A percentile compares a stretch with the other conserved stretches of the same genome.
Conservation (phyloP, 352 stramenopile species). For the Phytophthora capsici region DNA sequence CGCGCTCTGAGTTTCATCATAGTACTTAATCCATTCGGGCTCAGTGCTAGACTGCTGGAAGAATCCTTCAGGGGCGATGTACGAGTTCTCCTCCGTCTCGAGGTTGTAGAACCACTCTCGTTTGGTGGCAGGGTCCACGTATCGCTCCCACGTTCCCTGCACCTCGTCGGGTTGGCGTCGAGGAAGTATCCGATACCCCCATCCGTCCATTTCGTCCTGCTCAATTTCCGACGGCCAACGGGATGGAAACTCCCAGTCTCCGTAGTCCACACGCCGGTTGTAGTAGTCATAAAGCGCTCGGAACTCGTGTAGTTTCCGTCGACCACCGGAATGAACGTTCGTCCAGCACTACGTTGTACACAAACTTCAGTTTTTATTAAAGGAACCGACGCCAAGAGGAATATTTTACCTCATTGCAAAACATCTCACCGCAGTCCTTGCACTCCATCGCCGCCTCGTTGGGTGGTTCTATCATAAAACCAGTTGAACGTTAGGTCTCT, state of each 20-base stretch:
- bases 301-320: conserved; percentile 82
- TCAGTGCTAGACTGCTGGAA: conserved; percentile 3
- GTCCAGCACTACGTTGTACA: conserved; percentile 71
- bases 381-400: conserved; percentile 8
- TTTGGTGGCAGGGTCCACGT: conserved; percentile 50
- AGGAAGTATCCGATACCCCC: conserved; percentile 67
- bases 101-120: conserved; percentile 81
- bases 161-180: conserved; percentile 52
- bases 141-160: conserved; percentile 62
- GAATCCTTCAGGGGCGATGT: conserved; percentile 46
- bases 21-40: conserved; percentile 66
- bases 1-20: conserved; percentile 61
- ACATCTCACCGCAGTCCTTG: conserved; percentile 89
- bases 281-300: conserved; percentile 93
- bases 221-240: conserved; percentile 90
- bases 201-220: conserved; percentile 89
- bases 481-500: neutral
- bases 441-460: conserved; percentile 87
- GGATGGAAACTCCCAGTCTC: conserved; percentile 90
- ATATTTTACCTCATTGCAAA: conserved; percentile 74
- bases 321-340: conserved; percentile 88
- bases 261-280: conserved; percentile 91
- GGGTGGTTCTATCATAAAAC: conserved; percentile 11
- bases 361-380: conserved; percentile 18
- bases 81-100: conserved; percentile 64